phyloP scores from a whole-genome alignment of 768 basidiomycete species.

The Mycena pura region DNA sequence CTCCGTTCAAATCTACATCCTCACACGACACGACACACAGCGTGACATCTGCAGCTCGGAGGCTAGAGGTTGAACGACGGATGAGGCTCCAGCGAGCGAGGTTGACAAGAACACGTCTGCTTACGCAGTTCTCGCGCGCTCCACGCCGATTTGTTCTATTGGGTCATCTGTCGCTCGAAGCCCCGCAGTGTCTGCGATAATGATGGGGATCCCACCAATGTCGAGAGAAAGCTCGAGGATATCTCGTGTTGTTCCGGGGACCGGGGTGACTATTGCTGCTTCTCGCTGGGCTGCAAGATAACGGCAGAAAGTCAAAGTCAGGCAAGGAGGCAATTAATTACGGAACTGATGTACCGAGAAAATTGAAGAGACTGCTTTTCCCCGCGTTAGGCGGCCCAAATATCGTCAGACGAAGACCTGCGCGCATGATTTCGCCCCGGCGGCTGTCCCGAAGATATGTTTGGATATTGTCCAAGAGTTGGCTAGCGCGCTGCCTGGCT shows the following conservation, averaged over 20 bases:
- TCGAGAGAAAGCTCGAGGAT: constrained; percentile 86
- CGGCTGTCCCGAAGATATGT: constrained; percentile 71
- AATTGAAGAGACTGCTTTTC: constrained; percentile 90
- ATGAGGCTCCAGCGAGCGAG: not conserved
- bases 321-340: not conserved
- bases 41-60: constrained; percentile 70
- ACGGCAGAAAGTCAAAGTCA: not conserved
- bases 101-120: constrained; percentile 32
- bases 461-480: constrained; percentile 58
- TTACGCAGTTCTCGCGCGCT: constrained; percentile 73
- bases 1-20: constrained; percentile 40
- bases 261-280: constrained; percentile 87
- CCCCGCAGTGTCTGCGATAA: constrained; percentile 88
- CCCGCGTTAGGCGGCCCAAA: constrained; percentile 95
- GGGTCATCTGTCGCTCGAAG: constrained; percentile 70
- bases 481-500: constrained; percentile 62
- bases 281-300: constrained; percentile 76
- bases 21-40: constrained; percentile 84
- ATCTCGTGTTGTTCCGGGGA: constrained; percentile 91
- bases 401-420: constrained; percentile 83
- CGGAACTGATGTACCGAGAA: constrained; percentile 59
- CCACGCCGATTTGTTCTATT: constrained; percentile 84
- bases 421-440: constrained; percentile 83
- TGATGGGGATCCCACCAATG: constrained; percentile 84
- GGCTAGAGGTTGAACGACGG: constrained; percentile 52